Evolutionary conservation across 768 basidiomycete species (phyloP).

Genomic region (Exidia glandulosa): DNA sequence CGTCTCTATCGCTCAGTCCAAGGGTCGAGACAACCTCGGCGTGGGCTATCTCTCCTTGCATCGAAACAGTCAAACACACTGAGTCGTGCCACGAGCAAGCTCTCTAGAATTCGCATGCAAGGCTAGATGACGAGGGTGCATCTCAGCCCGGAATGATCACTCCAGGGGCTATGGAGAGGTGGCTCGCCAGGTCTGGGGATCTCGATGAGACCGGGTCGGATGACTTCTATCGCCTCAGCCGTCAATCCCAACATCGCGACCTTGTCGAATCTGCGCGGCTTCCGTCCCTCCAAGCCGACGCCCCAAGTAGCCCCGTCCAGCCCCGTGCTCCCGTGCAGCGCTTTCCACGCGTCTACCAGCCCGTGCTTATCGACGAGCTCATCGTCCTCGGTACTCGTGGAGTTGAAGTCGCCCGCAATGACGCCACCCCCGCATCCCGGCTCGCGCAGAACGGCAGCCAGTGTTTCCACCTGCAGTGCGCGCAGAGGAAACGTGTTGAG

Average conservation of each 20-base stretch:
- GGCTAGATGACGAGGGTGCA: not conserved
- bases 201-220: slow-evolving; percentile 26
- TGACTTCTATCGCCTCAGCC: slow-evolving; percentile 24
- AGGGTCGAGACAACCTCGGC: no score
- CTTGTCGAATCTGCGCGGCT: slow-evolving; percentile 30
- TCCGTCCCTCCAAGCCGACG: slow-evolving; percentile 17
- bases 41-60: no score
- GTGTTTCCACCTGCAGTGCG: slow-evolving; percentile 21
- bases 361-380: slow-evolving; percentile 24
- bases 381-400: slow-evolving; percentile 27
- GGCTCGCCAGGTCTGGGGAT: slow-evolving; percentile 16
- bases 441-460: slow-evolving; percentile 29
- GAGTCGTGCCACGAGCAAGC: no score
- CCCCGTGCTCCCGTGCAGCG: slow-evolving; percentile 15
- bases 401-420: slow-evolving; percentile 39
- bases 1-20: no score
- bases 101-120: no score
- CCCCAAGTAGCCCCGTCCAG: slow-evolving; percentile 29
- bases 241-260: slow-evolving; percentile 26
- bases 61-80: no score
- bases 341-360: slow-evolving; percentile 33
- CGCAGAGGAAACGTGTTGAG: slow-evolving; percentile 18
- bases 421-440: slow-evolving; percentile 29
- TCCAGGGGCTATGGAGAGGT: slow-evolving; percentile 18
- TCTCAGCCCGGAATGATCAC: slow-evolving; percentile 6